Evolutionary conservation across 2,329 filamentous ascomycete genomes (phyloP).

Genomic region (Aureobasidium uvarum): DNA sequence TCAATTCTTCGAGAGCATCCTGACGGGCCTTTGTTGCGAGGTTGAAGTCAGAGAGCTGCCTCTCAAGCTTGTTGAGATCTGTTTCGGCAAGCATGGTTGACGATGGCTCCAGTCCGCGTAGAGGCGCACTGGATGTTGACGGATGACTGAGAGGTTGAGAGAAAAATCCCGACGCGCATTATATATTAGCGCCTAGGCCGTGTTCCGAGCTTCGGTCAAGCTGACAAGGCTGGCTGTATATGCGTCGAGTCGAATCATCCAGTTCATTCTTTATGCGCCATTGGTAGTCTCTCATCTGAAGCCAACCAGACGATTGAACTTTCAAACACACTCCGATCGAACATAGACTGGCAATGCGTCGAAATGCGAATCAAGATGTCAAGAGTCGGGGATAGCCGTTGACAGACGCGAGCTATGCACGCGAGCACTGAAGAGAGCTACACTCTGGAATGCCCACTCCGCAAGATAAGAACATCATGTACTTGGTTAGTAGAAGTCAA

Average conservation of each 20-base stretch:
- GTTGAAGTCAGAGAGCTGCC: slow-evolving; percentile 33
- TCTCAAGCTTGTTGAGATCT: slow-evolving; percentile 28
- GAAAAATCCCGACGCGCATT: no score
- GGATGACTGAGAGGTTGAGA: not conserved
- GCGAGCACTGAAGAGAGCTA: not conserved
- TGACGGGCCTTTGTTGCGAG: slow-evolving; percentile 30
- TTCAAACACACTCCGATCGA: not conserved
- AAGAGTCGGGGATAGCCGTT: slow-evolving; percentile 8
- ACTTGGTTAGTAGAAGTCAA: not conserved
- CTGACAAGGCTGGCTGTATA: not conserved
- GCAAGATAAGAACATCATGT: not conserved
- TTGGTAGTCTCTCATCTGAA: not conserved
- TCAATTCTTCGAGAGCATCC: slow-evolving; percentile 35
- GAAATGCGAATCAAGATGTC: not conserved
- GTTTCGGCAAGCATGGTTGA: slow-evolving; percentile 27
- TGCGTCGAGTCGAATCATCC: not conserved
- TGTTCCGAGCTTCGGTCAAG: not conserved
- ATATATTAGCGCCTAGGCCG: not conserved
- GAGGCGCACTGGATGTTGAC: not conserved
- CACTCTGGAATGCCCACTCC: not conserved
- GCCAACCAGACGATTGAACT: not conserved
- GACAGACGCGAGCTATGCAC: not conserved
- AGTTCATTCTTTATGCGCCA: not conserved
- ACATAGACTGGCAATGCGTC: no score
- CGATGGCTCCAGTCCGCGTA: not conserved